Evolutionary conservation across 2,329 filamentous ascomycete species (phyloP).

Genomic region (Beauveria medogensis): DNA sequence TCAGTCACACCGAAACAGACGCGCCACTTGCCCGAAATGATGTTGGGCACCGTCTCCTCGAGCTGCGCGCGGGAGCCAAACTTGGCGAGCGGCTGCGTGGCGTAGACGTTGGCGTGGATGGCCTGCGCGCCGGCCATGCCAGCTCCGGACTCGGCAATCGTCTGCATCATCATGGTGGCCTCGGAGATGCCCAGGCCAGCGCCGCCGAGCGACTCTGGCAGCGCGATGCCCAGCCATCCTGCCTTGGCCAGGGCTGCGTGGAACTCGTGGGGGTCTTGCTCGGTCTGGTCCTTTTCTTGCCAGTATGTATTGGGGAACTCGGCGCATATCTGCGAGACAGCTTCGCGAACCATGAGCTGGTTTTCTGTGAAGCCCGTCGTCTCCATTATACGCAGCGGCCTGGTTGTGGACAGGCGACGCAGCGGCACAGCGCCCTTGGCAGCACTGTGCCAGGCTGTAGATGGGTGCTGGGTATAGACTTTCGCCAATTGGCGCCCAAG

Average conservation of each 20-base stretch:
- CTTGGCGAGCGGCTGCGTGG: slow-evolving; percentile 65
- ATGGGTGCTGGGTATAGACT: no score
- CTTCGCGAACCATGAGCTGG: slow-evolving; percentile 64
- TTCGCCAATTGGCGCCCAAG: background rate
- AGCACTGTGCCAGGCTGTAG: background rate
- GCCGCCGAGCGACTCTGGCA: slow-evolving; percentile 68
- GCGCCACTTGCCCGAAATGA: slow-evolving; percentile 63
- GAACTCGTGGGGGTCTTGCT: slow-evolving; percentile 65
- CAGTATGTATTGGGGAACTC: slow-evolving; percentile 70
- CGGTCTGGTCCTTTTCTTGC: slow-evolving; percentile 63
- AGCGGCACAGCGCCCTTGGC: background rate
- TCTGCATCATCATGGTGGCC: slow-evolving; percentile 82
- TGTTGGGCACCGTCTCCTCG: slow-evolving; percentile 55
- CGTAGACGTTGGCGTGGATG: slow-evolving; percentile 62
- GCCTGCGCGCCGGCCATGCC: slow-evolving; percentile 65
- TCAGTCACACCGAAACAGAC: slow-evolving; percentile 83
- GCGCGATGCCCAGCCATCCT: slow-evolving; percentile 74
- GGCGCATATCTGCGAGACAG: slow-evolving; percentile 59
- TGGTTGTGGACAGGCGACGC: slow-evolving; percentile 28
- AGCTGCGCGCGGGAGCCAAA: slow-evolving; percentile 63
- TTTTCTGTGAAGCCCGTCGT: slow-evolving; percentile 63
- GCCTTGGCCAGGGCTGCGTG: slow-evolving; percentile 66
- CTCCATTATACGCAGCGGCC: slow-evolving; percentile 51
- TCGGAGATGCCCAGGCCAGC: slow-evolving; percentile 71
- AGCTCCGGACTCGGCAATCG: slow-evolving; percentile 68